phyloP scores from a whole-genome alignment of 169 alveolate species.

The Miamiensis avidus region DNA sequence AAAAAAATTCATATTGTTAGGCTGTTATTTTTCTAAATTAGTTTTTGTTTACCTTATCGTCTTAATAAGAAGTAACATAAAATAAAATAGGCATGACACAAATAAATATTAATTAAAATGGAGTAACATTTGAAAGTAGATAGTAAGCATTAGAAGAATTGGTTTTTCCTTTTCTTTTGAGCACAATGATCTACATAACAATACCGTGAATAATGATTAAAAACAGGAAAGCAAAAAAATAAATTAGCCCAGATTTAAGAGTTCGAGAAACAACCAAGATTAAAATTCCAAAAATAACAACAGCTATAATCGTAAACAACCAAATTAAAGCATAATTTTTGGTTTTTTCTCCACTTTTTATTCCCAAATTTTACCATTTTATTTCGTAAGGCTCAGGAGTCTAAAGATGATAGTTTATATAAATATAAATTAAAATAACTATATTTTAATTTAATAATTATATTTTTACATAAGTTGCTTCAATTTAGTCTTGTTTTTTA shows the following conservation, averaged over 20 bases:
- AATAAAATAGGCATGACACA: background rate
- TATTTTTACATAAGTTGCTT: too few relatives aligned
- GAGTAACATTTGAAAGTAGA: background rate
- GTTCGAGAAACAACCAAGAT: background rate
- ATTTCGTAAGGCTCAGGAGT: background rate
- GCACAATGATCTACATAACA: background rate
- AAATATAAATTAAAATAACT: too few relatives aligned
- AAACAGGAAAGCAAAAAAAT: background rate
- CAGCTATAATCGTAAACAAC: background rate
- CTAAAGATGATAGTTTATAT: background rate
- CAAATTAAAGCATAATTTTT: background rate
- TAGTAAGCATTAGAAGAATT: background rate
- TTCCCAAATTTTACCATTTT: background rate
- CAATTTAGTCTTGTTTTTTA: background rate
- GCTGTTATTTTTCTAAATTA: too few relatives aligned
- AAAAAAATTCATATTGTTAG: too few relatives aligned
- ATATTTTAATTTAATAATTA: too few relatives aligned
- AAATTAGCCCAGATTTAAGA: background rate
- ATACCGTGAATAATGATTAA: background rate
- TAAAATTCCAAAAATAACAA: background rate
- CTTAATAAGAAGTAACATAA: too few relatives aligned
- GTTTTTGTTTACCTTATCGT: background rate
- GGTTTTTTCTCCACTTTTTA: background rate
- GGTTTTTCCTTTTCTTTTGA: background rate
- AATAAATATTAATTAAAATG: background rate